Evolutionary conservation across 108 stramenopile species (phyloP).

Genomic region (Cyclotella baltica): DNA sequence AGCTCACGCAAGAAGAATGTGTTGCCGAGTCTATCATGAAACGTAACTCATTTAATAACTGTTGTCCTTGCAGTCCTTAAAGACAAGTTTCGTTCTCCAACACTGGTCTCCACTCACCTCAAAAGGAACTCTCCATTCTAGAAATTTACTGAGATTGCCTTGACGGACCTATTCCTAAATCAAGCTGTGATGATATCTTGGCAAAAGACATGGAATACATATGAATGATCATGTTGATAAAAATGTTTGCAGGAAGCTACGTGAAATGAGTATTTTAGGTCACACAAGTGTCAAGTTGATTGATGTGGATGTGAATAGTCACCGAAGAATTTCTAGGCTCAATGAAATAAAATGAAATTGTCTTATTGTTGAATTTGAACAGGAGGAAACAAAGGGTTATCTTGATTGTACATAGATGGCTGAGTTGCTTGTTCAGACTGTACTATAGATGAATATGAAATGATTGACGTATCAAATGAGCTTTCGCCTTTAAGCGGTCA

Average conservation of each 20-base stretch:
- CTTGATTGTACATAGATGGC: slow-evolving; percentile 19
- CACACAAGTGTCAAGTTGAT: slow-evolving; percentile 16
- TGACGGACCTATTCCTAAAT: slow-evolving; percentile 6
- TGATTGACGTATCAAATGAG: slow-evolving; percentile 15
- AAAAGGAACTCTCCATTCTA: background rate
- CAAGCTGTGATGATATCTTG: slow-evolving; percentile 19
- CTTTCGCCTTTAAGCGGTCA: slow-evolving; percentile 2
- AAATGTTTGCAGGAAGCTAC: slow-evolving; percentile 18
- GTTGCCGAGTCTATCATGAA: background rate
- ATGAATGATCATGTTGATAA: slow-evolving; percentile 12
- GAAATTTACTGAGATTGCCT: background rate
- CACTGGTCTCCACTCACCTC: too few relatives aligned
- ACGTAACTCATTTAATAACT: background rate
- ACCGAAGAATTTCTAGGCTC: slow-evolving; percentile 7
- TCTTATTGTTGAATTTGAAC: background rate
- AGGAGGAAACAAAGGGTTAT: background rate
- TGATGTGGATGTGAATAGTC: slow-evolving; percentile 27
- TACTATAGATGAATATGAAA: slow-evolving; percentile 25
- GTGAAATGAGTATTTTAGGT: slow-evolving; percentile 22
- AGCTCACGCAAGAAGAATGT: background rate
- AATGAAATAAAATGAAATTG: slow-evolving; percentile 8
- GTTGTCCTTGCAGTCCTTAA: background rate
- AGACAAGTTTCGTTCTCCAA: background rate
- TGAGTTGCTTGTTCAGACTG: slow-evolving; percentile 12
- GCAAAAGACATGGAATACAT: slow-evolving; percentile 8